Conservation (phyloP, 1,284 basidiomycete species). For the Limonomyces culmigenus region DNA sequence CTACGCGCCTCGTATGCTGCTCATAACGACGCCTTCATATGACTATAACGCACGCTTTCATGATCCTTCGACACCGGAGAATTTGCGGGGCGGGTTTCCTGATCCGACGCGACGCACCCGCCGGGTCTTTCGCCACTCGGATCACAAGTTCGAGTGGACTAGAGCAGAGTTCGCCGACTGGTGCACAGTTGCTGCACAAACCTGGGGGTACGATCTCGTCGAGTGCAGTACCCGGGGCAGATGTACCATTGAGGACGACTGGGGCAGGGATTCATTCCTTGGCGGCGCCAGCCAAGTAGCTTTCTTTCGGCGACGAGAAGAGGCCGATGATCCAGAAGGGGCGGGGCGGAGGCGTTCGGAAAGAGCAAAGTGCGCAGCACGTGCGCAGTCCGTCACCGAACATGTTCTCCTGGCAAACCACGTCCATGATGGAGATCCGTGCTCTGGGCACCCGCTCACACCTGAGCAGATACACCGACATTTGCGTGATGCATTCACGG, state of each 20-base stretch:
- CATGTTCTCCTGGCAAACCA: conserved; percentile 38
- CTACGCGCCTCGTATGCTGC: conserved; percentile 65
- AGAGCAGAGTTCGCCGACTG: conserved; percentile 60
- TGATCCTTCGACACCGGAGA: conserved; percentile 29
- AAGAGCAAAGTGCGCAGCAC: too few species aligned
- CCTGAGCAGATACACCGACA: conserved; percentile 30
- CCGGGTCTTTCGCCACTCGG: conserved; percentile 61
- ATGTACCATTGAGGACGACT: conserved; percentile 30
- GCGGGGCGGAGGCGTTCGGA: too few species aligned
- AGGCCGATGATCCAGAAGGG: conserved; percentile 8
- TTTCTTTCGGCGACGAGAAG: conserved; percentile 33
- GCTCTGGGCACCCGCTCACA: conserved; percentile 22
- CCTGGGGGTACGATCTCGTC: conserved; percentile 48
- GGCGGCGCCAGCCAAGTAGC: conserved; percentile 65
- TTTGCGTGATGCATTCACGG: conserved; percentile 35
- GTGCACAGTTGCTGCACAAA: too few species aligned
- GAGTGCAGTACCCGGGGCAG: conserved; percentile 37
- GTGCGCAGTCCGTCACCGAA: conserved; percentile 10
- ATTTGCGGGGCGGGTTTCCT: conserved; percentile 35
- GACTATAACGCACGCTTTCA: conserved; percentile 81
- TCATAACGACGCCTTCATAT: conserved; percentile 85
- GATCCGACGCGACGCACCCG: conserved; percentile 68
- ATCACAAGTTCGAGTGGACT: conserved; percentile 88
- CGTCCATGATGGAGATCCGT: conserved; percentile 31
- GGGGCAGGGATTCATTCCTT: conserved; percentile 44